Evolutionary conservation across 164 flowering plant genomes (phyloP), one percentile per base, ranked within the genome.

Genomic region (Kingdonia uniflora): DNA sequence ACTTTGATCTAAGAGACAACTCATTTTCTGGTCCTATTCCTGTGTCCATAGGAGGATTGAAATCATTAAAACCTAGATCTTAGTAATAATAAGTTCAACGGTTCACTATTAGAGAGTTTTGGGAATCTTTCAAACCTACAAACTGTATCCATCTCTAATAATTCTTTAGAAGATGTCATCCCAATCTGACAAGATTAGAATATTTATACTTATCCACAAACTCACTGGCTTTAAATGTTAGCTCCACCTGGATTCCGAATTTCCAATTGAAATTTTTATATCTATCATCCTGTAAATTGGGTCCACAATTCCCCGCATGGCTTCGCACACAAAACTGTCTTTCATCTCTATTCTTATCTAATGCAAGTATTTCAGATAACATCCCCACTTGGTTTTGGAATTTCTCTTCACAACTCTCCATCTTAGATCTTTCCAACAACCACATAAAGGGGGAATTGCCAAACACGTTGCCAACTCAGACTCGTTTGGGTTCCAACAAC

Each of bases 211-310:
- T 35, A 6, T 13, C 42, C 16, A 49, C 52, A 11, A 41, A 26
- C 11, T 16, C 42, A 12, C 21, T 56, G 26, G 33, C 25, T 21
- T 38, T 63, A 6, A 57, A 52, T 46, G 38, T 57, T 15, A 51
- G 56, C 46, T 52, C 52, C 14, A 12, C 35, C 10, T 56, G 66
- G 60, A 16, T 56, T 19, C 61, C 66, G 19, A 61, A 57, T 14
- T 41, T 41, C 11, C 15, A 41, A 11, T 48, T 63, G 24, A 51
- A 46, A 22, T 15, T 43, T 4, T 8, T 11, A 29, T 16, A 14
- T n/a, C 14, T 41, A 15, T n/a, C 33, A 7, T 14, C 14, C 2
- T 43, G 48, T 6, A 11, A 19, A 25, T 29, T 49, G n/a, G 55
- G 64, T 37, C 11, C 42, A 16, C 16, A 14, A n/a, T 46, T 45